Base-by-base conservation (phyloP, 1,284 basidiomycete genomes). In the Cutaneotrichosporon sp. region DNA sequence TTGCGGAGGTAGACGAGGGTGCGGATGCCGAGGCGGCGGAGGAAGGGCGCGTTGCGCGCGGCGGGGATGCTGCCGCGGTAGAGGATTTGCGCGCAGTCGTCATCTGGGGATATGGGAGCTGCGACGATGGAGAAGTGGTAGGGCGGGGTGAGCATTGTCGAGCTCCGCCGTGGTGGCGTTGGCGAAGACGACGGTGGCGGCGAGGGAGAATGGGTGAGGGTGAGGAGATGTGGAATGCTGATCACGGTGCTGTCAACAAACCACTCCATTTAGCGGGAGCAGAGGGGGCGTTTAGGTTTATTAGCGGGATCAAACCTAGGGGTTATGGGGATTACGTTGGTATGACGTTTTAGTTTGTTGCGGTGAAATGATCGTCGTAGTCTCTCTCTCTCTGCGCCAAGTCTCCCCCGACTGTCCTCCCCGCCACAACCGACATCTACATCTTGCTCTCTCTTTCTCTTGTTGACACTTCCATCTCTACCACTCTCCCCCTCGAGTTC, bases 1-100 rank as follows among this genome's bases (percentile, higher is more conserved):
- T 81, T 80, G 25, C 81, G 78, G 14, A 88, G 79, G 18, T 83
- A 81, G 1, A 80, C 58, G 62, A 88, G 84, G 59, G 87, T 87
- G 31, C 83, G 83, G 16, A 85, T 79, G 1, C 85, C 71, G 13
- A 87, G 75, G 10, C 71, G 60, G 10, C 60, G 59, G 6, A 77
- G 24, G 58, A 76, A 77, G 5, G 70, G 58, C 8, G 73, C 64
- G 55, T 77, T 78, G 24, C 75, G 70, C n/a, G 62, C 56, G 0
- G 67, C 68, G 0, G 77, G 77, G 18, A 75, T 55, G 1, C 75
- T 70, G 1, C 73, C 77, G 33, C 77, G 63, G 56, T 77, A 78
- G 20, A 78, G 69, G 25, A 73, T 69, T 29, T 77, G 61, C 13
- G 52, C 16, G 57, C 25, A 3, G 22, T 53, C 51, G 51, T 25